Evolutionary conservation across 129 eudicot species (phyloP), one percentile per base, ranked within the genome.

Genomic region (Gnaphalium uliginosum): DNA sequence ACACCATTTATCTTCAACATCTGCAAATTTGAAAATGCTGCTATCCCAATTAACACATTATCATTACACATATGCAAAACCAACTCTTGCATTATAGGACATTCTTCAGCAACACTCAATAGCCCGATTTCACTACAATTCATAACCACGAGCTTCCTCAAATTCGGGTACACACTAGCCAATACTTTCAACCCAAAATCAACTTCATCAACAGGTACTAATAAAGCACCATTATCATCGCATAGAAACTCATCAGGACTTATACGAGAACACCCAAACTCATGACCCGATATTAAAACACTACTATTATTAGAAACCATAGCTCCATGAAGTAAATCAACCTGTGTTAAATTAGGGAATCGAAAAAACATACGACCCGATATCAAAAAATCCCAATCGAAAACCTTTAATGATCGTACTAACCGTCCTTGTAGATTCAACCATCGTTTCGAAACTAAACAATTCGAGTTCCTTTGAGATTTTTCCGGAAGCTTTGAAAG

Each of bases 401-500:
- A 85, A 62, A 89, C 81, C 75, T 73, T 81, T 3, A 89, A 9
- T 3, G 93, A 89, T 37, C 89, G 78, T 14, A 85, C 81, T 51
- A 92, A 79, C 6, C 91, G 85, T 4, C 96, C 97, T 57, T 82
- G 91, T 4, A 89, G 87, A 72, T 83, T 79, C 59, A 87, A 57
- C 96, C 96, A 92, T 50, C 96, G 72, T 75, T 92, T 92, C 7
- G 93, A 92, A 8, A 89, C 97, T 3, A 92, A 81, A 62, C 79
- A 83, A 79, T 82, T 85, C 2, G 89, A 66, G 51, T 76, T 71
- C 54, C 85, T 69, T 46, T 89, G 91, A 7, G 91, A 83, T 22
- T 0, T 56, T 1, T 53, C 76, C 0, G 88, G 82, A 17, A 82
- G 81, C 13, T 82, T 89, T 0, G 89, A 85, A n/a, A 92, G 87